Conservation (phyloP, 768 basidiomycete genomes). For the Hygrophorus pudorinus region DNA sequence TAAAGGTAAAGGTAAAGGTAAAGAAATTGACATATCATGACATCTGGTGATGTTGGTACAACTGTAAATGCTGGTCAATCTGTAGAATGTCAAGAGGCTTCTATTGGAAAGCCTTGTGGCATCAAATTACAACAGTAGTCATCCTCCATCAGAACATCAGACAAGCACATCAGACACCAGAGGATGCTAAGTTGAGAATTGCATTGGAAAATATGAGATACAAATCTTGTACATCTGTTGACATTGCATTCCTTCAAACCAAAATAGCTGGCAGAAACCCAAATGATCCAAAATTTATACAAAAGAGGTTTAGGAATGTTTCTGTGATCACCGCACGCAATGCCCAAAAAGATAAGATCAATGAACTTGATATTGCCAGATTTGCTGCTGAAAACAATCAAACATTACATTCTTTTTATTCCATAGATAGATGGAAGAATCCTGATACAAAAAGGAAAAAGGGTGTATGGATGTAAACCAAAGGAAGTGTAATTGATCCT, state of each 20-base stretch:
- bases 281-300: constrained; percentile 1
- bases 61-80: background rate
- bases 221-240: constrained; percentile 13
- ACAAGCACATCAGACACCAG: constrained; percentile 14
- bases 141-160: constrained; percentile 15
- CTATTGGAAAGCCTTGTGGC: constrained; percentile 1
- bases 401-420: constrained; percentile 19
- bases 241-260: constrained; percentile 15
- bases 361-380: constrained; percentile 14
- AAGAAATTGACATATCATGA: no score
- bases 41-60: background rate
- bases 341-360: constrained; percentile 21
- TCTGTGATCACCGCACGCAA: constrained; percentile 24
- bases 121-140: constrained; percentile 5
- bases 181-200: constrained; percentile 18
- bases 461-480: background rate
- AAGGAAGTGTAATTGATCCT: background rate
- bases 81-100: background rate
- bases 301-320: constrained; percentile 17
- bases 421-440: constrained; percentile 6
- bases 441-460: background rate
- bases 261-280: constrained; percentile 4
- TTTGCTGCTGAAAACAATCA: constrained; percentile 23
- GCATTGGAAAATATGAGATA: constrained; percentile 23
- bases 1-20: no score